Base-by-base conservation (phyloP, 108 stramenopile species). In the Licmophora abbreviata region DNA sequence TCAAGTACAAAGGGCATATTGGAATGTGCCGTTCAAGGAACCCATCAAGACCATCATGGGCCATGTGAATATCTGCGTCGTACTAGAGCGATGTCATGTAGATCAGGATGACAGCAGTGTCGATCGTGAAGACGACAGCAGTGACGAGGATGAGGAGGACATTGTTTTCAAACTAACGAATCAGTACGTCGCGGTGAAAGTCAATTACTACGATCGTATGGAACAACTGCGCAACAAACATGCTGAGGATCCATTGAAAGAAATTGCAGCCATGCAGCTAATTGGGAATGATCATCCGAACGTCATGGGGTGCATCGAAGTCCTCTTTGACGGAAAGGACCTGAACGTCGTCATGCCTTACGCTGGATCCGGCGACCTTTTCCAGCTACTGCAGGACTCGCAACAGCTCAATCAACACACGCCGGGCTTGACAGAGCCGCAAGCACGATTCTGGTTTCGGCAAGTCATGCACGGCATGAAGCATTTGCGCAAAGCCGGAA, bases 191-290 rank as follows among this genome's bases (percentile, higher is more conserved):
- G 69, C 69, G 0, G 66, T 77, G 41, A 77, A 77, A 44, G 70
- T 72, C 20, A 71, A 67, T 35, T 66, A 66, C 30, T 50, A 30
- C 22, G 49, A 61, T 8, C 61, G 56, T 22, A 73, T 73, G 60
- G 58, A 77, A 59, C 38, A 43, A 44, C 47, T 66, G 30, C 54
- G 61, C 14, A 57, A 58, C 33, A 37, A 44, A n/a, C 77, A 78
- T 49, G 71, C 70, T n/a, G 78, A 82, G 61, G 93, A 96, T 62
- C 95, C 95, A 2, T 55, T 94, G 26, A 86, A 88, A 61, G 95
- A 94, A 70, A 75, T 91, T 57, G 71, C 89, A 30, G 89, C 83
- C 3, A 69, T 93, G 74, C 95, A 96, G 59, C 66, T 78, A 36
- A 63, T 88, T 29, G 86, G 83, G 27, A 73, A 66, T 52, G 69